Percentiles rank a stretch among this genome's conserved stretches.
Evolutionary conservation across 2,329 filamentous ascomycete species (phyloP).

Genomic region (Aspergillus fumigatiaffinis): DNA sequence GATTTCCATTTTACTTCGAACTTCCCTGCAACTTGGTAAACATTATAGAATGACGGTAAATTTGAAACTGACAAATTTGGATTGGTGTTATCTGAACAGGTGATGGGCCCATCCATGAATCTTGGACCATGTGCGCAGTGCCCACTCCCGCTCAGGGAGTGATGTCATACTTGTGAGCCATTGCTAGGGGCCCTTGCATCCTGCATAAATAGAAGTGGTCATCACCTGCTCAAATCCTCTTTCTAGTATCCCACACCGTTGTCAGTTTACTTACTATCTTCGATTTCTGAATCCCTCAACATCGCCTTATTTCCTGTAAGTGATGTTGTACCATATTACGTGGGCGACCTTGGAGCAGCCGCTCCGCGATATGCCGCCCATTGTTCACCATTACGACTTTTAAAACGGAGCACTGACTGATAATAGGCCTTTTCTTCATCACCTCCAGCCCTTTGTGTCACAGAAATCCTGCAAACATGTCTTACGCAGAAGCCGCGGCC

Average conservation of each 20-base stretch:
- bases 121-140: neutral
- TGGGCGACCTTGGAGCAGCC: neutral
- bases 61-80: neutral
- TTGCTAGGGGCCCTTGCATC: neutral
- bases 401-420: neutral
- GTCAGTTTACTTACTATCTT: neutral
- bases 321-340: neutral
- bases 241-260: neutral
- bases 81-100: neutral
- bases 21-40: neutral
- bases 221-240: neutral
- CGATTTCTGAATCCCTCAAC: neutral
- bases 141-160: neutral
- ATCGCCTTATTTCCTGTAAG: neutral
- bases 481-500: slow-evolving; percentile 47
- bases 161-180: neutral
- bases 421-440: neutral
- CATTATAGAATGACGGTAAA: neutral
- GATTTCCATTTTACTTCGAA: too few species aligned
- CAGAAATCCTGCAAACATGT: slow-evolving; percentile 32
- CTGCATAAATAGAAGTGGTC: neutral
- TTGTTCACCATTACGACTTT: neutral
- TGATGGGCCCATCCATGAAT: neutral
- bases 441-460: neutral
- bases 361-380: neutral